phyloP scores from a whole-genome alignment of 805 yeast genomes.

The Allodekkera sacchari region DNA sequence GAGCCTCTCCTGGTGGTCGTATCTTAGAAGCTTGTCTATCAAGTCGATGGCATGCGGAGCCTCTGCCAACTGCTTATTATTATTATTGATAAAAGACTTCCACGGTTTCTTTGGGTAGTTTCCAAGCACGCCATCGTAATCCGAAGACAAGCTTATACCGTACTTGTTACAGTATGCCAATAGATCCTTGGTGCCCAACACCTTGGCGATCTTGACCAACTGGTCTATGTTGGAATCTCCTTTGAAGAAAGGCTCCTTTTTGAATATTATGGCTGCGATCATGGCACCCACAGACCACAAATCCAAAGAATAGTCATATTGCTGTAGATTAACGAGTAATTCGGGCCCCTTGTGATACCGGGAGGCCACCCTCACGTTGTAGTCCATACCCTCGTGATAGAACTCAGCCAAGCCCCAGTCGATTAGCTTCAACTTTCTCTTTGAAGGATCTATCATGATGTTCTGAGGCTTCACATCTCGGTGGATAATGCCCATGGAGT shows the following conservation, averaged over 20 bases:
- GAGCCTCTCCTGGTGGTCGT: constrained; percentile 81
- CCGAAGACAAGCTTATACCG: constrained; percentile 59
- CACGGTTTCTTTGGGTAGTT: constrained; percentile 61
- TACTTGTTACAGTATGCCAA: constrained; percentile 60
- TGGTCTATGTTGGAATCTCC: constrained; percentile 90
- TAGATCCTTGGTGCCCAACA: constrained; percentile 76
- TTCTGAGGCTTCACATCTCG: constrained; percentile 92
- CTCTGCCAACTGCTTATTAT: constrained; percentile 41
- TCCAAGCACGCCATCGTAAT: constrained; percentile 68
- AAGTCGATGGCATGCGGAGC: constrained; percentile 56
- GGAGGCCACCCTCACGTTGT: constrained; percentile 87
- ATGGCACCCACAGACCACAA: constrained; percentile 90
- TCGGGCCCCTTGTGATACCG: constrained; percentile 92
- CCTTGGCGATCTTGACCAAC: constrained; percentile 80
- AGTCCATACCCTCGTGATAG: constrained; percentile 83
- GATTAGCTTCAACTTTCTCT: constrained; percentile 57
- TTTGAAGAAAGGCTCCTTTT: constrained; percentile 87
- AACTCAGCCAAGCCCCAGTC: constrained; percentile 97
- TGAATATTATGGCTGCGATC: constrained; percentile 82
- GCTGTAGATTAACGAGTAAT: constrained; percentile 69
- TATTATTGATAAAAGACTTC: constrained; percentile 50
- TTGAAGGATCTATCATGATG: constrained; percentile 80
- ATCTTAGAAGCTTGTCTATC: constrained; percentile 63
- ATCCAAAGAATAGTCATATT: constrained; percentile 83
- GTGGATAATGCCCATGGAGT: constrained; percentile 92